A percentile compares a stretch with the other conserved stretches of the same genome.
Evolutionary conservation across 2,329 filamentous ascomycete species (phyloP).

Genomic region (Blastomyces silverae): DNA sequence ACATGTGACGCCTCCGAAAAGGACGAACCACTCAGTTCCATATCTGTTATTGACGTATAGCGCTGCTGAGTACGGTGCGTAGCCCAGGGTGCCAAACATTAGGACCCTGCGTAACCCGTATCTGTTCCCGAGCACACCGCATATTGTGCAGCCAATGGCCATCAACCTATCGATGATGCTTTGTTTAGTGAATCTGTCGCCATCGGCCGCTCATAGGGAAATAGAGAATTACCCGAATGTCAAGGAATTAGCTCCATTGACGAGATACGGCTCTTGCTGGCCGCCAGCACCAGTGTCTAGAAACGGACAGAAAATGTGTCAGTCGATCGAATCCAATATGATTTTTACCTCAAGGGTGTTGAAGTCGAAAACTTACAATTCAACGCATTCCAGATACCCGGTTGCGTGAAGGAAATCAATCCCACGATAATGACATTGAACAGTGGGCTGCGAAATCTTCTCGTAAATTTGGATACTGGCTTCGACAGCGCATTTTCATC

Average conservation of each 20-base stretch:
- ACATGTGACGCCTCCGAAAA: conserved; percentile 40
- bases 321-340: not conserved
- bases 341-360: no score
- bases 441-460: conserved; percentile 40
- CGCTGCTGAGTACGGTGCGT: conserved; percentile 40
- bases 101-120: conserved; percentile 36
- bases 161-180: conserved; percentile 36
- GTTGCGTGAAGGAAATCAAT: conserved; percentile 43
- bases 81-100: conserved; percentile 41
- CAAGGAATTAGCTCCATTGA: conserved; percentile 41
- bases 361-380: conserved; percentile 29
- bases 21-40: conserved; percentile 41
- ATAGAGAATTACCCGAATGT: conserved; percentile 31
- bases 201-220: not conserved
- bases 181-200: not conserved
- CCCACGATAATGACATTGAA: conserved; percentile 46
- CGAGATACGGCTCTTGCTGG: conserved; percentile 35
- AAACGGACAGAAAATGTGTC: not conserved
- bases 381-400: conserved; percentile 46
- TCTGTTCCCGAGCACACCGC: conserved; percentile 36
- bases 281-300: conserved; percentile 33
- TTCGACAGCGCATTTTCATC: not conserved
- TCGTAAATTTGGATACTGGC: conserved; percentile 13
- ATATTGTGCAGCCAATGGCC: conserved; percentile 41
- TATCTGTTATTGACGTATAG: conserved; percentile 44